These are phyloP conservation scores for Pleurotus sapidus DNA, from an alignment of 768 basidiomycete genomes.

Conservation along the genomic window DNA sequence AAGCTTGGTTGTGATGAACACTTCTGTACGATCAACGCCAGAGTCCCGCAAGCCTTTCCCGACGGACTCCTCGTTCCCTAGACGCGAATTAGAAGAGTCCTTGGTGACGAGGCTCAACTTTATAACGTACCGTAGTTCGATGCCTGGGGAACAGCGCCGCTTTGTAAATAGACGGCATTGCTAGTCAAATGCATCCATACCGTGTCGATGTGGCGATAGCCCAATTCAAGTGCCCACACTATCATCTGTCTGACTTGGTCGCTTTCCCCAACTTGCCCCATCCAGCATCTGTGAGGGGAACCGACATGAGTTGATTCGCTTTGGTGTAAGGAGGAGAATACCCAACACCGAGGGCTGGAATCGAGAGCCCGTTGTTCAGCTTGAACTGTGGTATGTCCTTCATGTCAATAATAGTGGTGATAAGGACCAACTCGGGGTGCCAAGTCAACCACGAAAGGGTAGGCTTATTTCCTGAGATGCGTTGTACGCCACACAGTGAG, in stretches of 20 bases:
- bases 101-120: not conserved
- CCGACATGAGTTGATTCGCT: not conserved
- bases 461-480: no score
- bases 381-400: no score
- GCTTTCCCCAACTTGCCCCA: conserved; percentile 25
- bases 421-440: no score
- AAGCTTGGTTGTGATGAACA: conserved; percentile 41
- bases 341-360: conserved; percentile 27
- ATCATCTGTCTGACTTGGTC: conserved; percentile 21
- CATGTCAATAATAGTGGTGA: no score
- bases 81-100: not conserved
- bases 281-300: conserved; percentile 23
- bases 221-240: conserved; percentile 19
- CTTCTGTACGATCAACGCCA: conserved; percentile 33
- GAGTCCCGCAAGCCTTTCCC: conserved; percentile 36
- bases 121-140: conserved; percentile 7
- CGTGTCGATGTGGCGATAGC: conserved; percentile 35
- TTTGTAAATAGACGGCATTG: not conserved
- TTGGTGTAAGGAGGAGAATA: conserved; percentile 8
- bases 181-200: conserved; percentile 9
- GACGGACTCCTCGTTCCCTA: conserved; percentile 33
- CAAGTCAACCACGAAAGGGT: no score
- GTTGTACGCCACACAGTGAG: no score
- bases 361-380: conserved; percentile 18
- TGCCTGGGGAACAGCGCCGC: not conserved